A percentile compares a stretch with the other conserved stretches of the same genome.
Evolutionary conservation across 371 early-diverging fungal genomes (phyloP).

Genomic region (Mortierella sp.): DNA sequence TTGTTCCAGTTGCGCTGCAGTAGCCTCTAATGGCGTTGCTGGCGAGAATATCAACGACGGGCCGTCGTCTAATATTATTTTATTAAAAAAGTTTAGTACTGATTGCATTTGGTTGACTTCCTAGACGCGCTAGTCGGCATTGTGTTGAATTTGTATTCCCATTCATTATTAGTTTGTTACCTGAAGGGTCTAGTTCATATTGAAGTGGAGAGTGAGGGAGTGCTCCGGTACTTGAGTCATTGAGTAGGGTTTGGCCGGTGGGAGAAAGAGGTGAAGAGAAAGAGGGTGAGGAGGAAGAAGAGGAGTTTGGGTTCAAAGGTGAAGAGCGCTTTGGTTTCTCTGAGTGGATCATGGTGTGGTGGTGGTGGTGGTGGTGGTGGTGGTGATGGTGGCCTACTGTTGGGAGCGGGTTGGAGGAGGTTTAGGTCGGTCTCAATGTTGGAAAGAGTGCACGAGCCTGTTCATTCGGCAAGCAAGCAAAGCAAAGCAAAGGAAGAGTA

Average conservation of each 20-base stretch:
- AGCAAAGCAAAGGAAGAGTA: not conserved
- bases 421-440: not conserved
- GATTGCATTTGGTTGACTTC: not conserved
- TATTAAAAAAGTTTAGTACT: not conserved
- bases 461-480: slow-evolving; percentile 10
- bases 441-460: slow-evolving; percentile 13
- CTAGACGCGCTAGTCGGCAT: not conserved
- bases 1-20: slow-evolving; percentile 13
- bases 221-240: slow-evolving; percentile 2
- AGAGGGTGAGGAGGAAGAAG: slow-evolving; percentile 20
- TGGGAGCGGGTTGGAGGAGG: not conserved
- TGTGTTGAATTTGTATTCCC: not conserved
- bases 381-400: not conserved
- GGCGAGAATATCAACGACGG: slow-evolving; percentile 44
- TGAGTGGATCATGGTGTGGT: slow-evolving; percentile 21
- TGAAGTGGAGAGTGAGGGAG: slow-evolving; percentile 26
- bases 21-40: slow-evolving; percentile 39
- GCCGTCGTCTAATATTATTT: slow-evolving; percentile 15
- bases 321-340: slow-evolving; percentile 55
- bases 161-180: slow-evolving; percentile 11
- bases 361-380: no score
- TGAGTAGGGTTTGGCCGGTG: not conserved
- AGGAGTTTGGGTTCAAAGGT: slow-evolving; percentile 52
- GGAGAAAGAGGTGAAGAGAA: slow-evolving; percentile 5
- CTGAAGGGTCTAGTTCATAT: slow-evolving; percentile 23